These are phyloP conservation scores for Dictyostelium gargantuum DNA, from an alignment of 208 protist genomes.

Conservation along the genomic window DNA sequence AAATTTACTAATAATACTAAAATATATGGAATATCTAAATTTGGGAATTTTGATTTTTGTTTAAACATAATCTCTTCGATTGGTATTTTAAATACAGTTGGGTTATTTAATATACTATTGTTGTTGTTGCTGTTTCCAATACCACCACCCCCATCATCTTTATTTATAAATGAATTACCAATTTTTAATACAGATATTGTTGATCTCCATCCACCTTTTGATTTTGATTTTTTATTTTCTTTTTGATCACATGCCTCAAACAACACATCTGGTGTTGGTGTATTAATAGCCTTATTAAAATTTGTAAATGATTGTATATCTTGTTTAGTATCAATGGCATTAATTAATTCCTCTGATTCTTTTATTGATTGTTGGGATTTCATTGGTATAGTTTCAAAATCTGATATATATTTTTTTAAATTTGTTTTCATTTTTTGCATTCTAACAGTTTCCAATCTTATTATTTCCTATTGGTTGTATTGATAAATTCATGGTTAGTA, in stretches of 20 bases:
- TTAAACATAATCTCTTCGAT: conserved; percentile 33
- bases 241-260: conserved; percentile 16
- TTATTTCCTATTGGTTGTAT: neutral
- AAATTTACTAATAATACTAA: neutral
- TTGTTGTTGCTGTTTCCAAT: neutral
- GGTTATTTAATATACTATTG: neutral
- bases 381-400: neutral
- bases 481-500: neutral
- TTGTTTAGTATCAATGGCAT: conserved; percentile 29
- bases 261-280: neutral
- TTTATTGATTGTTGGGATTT: neutral
- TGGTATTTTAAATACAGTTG: neutral
- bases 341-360: neutral
- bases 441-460: conserved; percentile 36
- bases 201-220: conserved; percentile 29
- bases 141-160: neutral
- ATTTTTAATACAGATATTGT: conserved; percentile 43
- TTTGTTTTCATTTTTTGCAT: conserved; percentile 64
- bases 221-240: neutral
- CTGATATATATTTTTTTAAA: conserved; percentile 20
- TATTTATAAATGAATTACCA: neutral
- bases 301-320: conserved; percentile 43
- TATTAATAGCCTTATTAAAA: conserved; percentile 29
- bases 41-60: conserved; percentile 1
- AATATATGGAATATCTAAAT: conserved; percentile 22